Evolutionary conservation across 805 yeast species (phyloP).

Genomic region (Kazachstania martiniae): DNA sequence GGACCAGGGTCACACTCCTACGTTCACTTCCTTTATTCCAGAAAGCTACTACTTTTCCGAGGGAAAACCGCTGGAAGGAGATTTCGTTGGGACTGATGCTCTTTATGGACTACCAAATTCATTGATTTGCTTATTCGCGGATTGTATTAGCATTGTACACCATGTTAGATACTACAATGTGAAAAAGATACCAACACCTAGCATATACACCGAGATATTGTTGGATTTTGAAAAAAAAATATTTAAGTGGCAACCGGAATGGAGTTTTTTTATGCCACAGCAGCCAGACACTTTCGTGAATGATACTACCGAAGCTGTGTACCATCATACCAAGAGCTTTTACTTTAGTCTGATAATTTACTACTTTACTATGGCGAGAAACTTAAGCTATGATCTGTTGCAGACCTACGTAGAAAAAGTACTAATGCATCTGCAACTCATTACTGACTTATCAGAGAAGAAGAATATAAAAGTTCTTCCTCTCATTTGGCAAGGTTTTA

Average conservation of each 20-base stretch:
- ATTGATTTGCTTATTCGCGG: slow-evolving; percentile 57
- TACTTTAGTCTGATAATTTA: slow-evolving; percentile 63
- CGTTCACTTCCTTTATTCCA: too few species aligned
- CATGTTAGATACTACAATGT: slow-evolving; percentile 41
- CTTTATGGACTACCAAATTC: slow-evolving; percentile 80
- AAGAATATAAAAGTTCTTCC: slow-evolving; percentile 57
- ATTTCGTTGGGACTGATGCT: slow-evolving; percentile 63
- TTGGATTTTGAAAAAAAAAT: slow-evolving; percentile 39
- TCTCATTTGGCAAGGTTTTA: slow-evolving; percentile 79
- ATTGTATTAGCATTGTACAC: slow-evolving; percentile 56
- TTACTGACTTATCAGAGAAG: slow-evolving; percentile 44
- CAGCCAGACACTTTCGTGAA: slow-evolving; percentile 17
- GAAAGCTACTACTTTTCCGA: too few species aligned
- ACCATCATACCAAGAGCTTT: slow-evolving; percentile 72
- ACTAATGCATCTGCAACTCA: slow-evolving; percentile 49
- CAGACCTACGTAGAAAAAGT: slow-evolving; percentile 56
- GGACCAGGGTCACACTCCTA: neutral
- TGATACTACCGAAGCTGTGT: slow-evolving; percentile 50
- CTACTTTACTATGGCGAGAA: slow-evolving; percentile 53
- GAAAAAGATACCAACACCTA: slow-evolving; percentile 15
- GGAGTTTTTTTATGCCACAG: slow-evolving; percentile 48
- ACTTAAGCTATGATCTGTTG: slow-evolving; percentile 41
- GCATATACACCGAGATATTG: slow-evolving; percentile 14
- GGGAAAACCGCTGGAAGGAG: slow-evolving; percentile 19
- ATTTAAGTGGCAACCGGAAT: slow-evolving; percentile 61